These are phyloP conservation scores for Stephanodiscus triporus DNA, from an alignment of 108 stramenopile species.

Conservation along the genomic window DNA sequence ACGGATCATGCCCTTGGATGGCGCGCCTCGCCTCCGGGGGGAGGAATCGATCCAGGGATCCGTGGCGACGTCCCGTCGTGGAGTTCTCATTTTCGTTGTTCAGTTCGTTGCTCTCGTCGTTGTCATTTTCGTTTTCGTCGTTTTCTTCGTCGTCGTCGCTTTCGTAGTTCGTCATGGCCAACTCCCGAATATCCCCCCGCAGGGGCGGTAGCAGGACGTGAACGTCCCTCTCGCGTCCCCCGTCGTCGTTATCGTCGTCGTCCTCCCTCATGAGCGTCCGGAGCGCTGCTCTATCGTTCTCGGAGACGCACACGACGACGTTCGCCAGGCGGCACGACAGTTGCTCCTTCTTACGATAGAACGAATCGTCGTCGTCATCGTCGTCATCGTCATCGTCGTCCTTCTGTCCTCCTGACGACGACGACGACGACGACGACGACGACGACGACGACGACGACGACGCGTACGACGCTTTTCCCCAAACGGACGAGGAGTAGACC, in stretches of 20 bases:
- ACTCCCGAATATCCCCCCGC: constrained; percentile 46
- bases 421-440: background rate
- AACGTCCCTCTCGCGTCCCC: background rate
- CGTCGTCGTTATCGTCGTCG: background rate
- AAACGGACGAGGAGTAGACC: constrained; percentile 34
- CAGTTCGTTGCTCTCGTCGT: too few relatives aligned
- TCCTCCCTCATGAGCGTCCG: constrained; percentile 8
- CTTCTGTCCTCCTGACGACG: too few relatives aligned
- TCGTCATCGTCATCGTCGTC: background rate
- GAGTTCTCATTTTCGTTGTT: too few relatives aligned
- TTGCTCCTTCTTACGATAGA: constrained; percentile 50
- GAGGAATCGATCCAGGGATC: constrained; percentile 4
- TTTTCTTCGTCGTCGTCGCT: background rate
- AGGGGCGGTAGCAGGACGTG: constrained; percentile 50
- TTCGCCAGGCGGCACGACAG: constrained; percentile 48
- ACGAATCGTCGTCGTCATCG: constrained; percentile 13
- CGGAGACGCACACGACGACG: constrained; percentile 46
- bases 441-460: background rate
- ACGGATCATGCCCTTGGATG: background rate
- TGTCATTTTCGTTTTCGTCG: too few relatives aligned
- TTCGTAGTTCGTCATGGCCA: constrained; percentile 22
- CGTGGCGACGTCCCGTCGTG: too few relatives aligned
- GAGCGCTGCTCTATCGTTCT: constrained; percentile 29
- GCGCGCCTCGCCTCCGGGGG: constrained; percentile 20
- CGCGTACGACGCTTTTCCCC: background rate